phyloP scores from a whole-genome alignment of 306 rosid species.

The Styphnolobium japonicum region DNA sequence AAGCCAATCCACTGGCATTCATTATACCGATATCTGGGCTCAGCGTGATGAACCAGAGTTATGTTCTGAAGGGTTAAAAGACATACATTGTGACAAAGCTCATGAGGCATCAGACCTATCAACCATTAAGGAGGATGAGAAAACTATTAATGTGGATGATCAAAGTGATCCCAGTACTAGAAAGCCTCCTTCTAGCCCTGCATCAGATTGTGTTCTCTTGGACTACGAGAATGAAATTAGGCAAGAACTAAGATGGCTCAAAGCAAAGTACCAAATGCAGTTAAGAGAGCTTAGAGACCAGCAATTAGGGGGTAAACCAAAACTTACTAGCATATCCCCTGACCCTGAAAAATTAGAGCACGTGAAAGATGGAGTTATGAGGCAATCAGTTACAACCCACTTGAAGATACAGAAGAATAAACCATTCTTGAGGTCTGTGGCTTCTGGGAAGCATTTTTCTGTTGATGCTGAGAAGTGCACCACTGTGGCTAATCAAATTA shows the following conservation, averaged over 20 bases:
- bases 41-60: conserved; percentile 62
- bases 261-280: conserved; percentile 93
- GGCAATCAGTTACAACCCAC: conserved; percentile 23
- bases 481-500: conserved; percentile 31
- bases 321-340: conserved; percentile 32
- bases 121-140: conserved; percentile 48
- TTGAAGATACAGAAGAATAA: conserved; percentile 29
- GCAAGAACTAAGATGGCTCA: conserved; percentile 98
- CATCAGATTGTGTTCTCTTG: conserved; percentile 22
- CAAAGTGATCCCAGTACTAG: conserved; percentile 31
- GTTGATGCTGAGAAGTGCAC: conserved; percentile 32
- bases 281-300: conserved; percentile 80
- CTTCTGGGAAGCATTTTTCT: conserved; percentile 31
- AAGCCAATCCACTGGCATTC: conserved; percentile 49
- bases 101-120: conserved; percentile 32
- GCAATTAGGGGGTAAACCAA: conserved; percentile 51
- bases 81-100: conserved; percentile 39
- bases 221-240: conserved; percentile 81
- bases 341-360: conserved; percentile 36
- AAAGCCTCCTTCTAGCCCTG: conserved; percentile 32
- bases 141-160: conserved; percentile 35
- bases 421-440: conserved; percentile 23
- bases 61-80: conserved; percentile 42
- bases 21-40: conserved; percentile 76
- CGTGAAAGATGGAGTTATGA: conserved; percentile 33